phyloP scores from a whole-genome alignment of 2,329 filamentous ascomycete species.

The Rasamsonia emersonii region DNA sequence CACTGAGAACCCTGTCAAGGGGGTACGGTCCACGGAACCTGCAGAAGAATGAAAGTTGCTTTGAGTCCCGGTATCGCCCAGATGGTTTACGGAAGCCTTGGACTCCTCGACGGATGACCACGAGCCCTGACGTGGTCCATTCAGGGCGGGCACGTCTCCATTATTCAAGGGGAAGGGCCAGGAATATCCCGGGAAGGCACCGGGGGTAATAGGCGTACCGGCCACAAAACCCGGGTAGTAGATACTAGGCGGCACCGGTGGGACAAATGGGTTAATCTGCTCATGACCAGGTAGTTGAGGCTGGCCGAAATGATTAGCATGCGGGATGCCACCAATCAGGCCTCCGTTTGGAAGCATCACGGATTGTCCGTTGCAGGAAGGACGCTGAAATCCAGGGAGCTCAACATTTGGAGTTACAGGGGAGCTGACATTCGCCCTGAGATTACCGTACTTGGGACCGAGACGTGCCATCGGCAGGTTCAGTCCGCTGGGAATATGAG shows the following conservation, averaged over 20 bases:
- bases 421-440: slow-evolving; percentile 19
- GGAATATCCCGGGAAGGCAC: slow-evolving; percentile 23
- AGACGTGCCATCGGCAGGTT: slow-evolving; percentile 21
- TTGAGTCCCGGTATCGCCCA: slow-evolving; percentile 51
- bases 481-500: slow-evolving; percentile 18
- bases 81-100: slow-evolving; percentile 51
- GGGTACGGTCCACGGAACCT: slow-evolving; percentile 52
- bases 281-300: slow-evolving; percentile 22
- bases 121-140: slow-evolving; percentile 27
- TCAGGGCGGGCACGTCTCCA: slow-evolving; percentile 26
- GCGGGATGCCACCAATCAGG: slow-evolving; percentile 24
- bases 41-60: slow-evolving; percentile 54
- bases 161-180: slow-evolving; percentile 29
- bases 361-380: slow-evolving; percentile 12
- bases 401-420: slow-evolving; percentile 19
- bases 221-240: slow-evolving; percentile 32
- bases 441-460: slow-evolving; percentile 17
- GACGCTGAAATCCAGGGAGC: slow-evolving; percentile 19
- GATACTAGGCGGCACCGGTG: slow-evolving; percentile 23
- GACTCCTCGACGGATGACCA: slow-evolving; percentile 37
- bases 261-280: slow-evolving; percentile 4
- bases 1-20: slow-evolving; percentile 35
- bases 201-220: slow-evolving; percentile 22
- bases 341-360: slow-evolving; percentile 4
- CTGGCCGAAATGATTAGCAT: slow-evolving; percentile 20